These are phyloP conservation scores for Chytriomyces sp. DNA, from an alignment of 192 early-diverging fungal species.

Conservation along the genomic window DNA sequence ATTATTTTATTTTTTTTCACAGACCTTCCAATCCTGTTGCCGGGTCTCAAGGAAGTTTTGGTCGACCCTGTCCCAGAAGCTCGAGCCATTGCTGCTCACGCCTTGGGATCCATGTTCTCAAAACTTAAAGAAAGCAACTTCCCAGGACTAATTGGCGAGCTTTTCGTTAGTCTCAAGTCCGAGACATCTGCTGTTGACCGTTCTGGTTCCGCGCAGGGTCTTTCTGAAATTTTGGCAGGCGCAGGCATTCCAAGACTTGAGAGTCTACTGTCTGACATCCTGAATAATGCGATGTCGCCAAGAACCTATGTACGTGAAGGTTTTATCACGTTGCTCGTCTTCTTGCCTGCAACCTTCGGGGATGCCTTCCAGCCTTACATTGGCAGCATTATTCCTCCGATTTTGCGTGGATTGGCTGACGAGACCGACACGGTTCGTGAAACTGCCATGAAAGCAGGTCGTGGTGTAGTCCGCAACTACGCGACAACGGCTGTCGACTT, in stretches of 20 bases:
- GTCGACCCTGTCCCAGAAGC: constrained; percentile 96
- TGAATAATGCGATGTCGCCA: constrained; percentile 75
- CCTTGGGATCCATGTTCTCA: constrained; percentile 88
- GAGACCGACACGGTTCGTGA: constrained; percentile 92
- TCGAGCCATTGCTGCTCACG: constrained; percentile 89
- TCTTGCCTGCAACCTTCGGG: constrained; percentile 94
- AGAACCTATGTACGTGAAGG: constrained; percentile 89
- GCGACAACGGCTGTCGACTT: constrained; percentile 83
- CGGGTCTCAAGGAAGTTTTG: constrained; percentile 86
- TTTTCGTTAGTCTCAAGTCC: constrained; percentile 82
- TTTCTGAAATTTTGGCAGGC: constrained; percentile 90
- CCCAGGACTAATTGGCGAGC: constrained; percentile 86
- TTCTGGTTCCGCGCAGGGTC: constrained; percentile 95
- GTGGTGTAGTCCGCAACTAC: constrained; percentile 91
- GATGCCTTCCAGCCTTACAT: constrained; percentile 90
- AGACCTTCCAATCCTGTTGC: constrained; percentile 81
- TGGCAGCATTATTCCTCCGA: constrained; percentile 81
- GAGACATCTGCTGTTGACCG: constrained; percentile 92
- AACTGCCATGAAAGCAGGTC: constrained; percentile 88
- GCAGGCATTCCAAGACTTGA: constrained; percentile 85
- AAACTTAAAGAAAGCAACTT: constrained; percentile 92
- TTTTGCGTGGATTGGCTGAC: constrained; percentile 91
- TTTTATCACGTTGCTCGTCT: constrained; percentile 93
- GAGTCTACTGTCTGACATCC: constrained; percentile 84
- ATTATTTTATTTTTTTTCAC: not conserved